Evolutionary conservation across 371 early-diverging fungal genomes (phyloP).

Genomic region (Zopfochytrium polystomum): DNA sequence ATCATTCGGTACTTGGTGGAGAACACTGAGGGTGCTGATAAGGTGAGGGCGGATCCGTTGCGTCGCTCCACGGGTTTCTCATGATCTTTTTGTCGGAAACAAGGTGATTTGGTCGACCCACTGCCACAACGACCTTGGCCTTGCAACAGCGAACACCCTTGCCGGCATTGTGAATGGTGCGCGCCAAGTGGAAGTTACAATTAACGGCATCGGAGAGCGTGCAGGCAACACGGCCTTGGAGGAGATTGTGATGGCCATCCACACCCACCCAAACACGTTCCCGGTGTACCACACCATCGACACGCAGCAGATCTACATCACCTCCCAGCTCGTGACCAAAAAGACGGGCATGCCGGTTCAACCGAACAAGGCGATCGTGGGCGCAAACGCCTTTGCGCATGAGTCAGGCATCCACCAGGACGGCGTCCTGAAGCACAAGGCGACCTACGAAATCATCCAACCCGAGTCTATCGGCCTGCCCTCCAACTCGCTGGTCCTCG

Average conservation of each 20-base stretch:
- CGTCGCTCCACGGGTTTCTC: no score
- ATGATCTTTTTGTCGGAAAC: not conserved
- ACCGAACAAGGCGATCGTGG: constrained; percentile 96
- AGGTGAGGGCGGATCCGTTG: no score
- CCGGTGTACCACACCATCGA: constrained; percentile 87
- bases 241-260: constrained; percentile 91
- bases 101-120: constrained; percentile 85
- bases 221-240: constrained; percentile 92
- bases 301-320: constrained; percentile 79
- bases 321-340: constrained; percentile 83
- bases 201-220: no score
- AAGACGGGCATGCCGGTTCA: constrained; percentile 92
- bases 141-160: constrained; percentile 94
- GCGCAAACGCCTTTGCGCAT: no score
- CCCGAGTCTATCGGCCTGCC: constrained; percentile 85
- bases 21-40: constrained; percentile 73
- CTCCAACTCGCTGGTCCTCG: constrained; percentile 79
- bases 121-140: constrained; percentile 95
- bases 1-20: constrained; percentile 76
- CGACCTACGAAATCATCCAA: constrained; percentile 93
- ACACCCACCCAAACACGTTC: constrained; percentile 78
- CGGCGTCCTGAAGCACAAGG: constrained; percentile 88
- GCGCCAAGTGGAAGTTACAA: constrained; percentile 93
- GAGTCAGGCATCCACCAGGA: no score
- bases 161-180: constrained; percentile 88